These are phyloP conservation scores for Sodiomyces alkalinus DNA, from an alignment of 2,329 filamentous ascomycete species.

Conservation along the genomic window DNA sequence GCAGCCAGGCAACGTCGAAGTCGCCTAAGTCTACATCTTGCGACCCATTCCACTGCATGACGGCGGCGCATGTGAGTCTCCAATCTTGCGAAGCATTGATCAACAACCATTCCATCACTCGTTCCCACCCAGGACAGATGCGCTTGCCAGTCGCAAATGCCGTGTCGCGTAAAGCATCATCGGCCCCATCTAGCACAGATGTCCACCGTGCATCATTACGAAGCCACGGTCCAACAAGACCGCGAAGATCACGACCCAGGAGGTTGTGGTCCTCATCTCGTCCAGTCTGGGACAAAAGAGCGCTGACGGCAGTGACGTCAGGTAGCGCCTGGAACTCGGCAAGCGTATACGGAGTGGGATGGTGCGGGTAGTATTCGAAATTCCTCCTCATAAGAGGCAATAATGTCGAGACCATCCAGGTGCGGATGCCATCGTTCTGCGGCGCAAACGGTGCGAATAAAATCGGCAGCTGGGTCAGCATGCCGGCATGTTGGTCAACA, in stretches of 20 bases:
- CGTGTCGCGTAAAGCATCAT: too few relatives aligned
- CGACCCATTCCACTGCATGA: constrained; percentile 62
- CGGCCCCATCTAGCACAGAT: constrained; percentile 8
- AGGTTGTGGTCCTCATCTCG: constrained; percentile 21
- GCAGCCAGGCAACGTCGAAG: constrained; percentile 39
- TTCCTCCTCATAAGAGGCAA: constrained; percentile 55
- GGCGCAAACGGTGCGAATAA: constrained; percentile 54
- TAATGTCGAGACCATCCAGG: constrained; percentile 54
- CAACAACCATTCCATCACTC: constrained; percentile 52
- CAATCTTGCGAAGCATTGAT: constrained; percentile 44
- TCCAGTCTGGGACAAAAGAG: constrained; percentile 45
- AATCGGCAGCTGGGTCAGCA: constrained; percentile 51
- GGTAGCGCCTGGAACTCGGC: constrained; percentile 47
- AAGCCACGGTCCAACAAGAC: constrained; percentile 59
- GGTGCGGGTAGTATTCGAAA: constrained; percentile 51
- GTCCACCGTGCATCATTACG: constrained; percentile 45
- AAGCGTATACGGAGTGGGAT: constrained; percentile 34
- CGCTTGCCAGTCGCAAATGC: constrained; percentile 11
- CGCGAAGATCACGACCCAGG: constrained; percentile 49
- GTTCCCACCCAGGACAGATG: constrained; percentile 51
- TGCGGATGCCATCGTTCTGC: constrained; percentile 42
- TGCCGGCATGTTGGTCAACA: constrained; percentile 58
- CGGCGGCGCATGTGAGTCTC: constrained; percentile 42
- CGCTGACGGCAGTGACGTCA: constrained; percentile 41
- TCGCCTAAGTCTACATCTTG: constrained; percentile 53